Evolutionary conservation across 1,139 yeast species (phyloP).

Genomic region (Suhomyces yuchorum): DNA sequence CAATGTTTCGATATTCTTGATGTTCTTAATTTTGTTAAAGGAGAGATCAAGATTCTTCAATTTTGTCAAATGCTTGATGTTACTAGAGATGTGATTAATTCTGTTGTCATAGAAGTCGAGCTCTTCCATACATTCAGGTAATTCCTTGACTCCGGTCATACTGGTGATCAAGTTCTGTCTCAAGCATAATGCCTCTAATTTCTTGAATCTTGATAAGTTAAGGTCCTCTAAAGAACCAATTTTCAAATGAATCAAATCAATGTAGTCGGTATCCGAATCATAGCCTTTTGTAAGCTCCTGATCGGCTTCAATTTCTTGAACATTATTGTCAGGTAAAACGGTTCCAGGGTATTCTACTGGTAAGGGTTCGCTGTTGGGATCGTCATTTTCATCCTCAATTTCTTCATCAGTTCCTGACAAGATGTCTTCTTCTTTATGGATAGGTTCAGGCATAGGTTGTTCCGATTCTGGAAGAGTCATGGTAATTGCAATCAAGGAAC

Average conservation of each 20-base stretch:
- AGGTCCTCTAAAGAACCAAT: conserved; percentile 68
- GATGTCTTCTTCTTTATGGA: conserved; percentile 6
- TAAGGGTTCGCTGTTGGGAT: conserved; percentile 33
- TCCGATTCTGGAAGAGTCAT: not conserved
- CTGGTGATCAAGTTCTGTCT: conserved; percentile 84
- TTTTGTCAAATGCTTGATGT: conserved; percentile 59
- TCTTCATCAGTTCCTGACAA: conserved; percentile 24
- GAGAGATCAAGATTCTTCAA: conserved; percentile 76
- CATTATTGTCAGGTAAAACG: conserved; percentile 57
- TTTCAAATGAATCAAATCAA: conserved; percentile 81
- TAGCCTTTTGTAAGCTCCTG: conserved; percentile 64
- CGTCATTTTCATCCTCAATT: conserved; percentile 27
- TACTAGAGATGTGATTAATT: conserved; percentile 79
- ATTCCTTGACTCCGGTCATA: conserved; percentile 65
- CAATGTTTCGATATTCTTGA: conserved; percentile 74
- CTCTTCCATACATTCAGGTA: conserved; percentile 65
- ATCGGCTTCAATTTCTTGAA: conserved; percentile 48
- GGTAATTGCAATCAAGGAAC: not conserved
- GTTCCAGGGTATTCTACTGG: conserved; percentile 50
- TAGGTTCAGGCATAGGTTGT: conserved; percentile 2
- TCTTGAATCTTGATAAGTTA: conserved; percentile 57
- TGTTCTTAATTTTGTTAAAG: conserved; percentile 85
- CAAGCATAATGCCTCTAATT: conserved; percentile 65
- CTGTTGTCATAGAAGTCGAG: conserved; percentile 91
- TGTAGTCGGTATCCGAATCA: conserved; percentile 61